Evolutionary conservation across 257 asterid genomes (phyloP), one percentile per base, ranked within the genome.

Genomic region (Paulownia fortunei): DNA sequence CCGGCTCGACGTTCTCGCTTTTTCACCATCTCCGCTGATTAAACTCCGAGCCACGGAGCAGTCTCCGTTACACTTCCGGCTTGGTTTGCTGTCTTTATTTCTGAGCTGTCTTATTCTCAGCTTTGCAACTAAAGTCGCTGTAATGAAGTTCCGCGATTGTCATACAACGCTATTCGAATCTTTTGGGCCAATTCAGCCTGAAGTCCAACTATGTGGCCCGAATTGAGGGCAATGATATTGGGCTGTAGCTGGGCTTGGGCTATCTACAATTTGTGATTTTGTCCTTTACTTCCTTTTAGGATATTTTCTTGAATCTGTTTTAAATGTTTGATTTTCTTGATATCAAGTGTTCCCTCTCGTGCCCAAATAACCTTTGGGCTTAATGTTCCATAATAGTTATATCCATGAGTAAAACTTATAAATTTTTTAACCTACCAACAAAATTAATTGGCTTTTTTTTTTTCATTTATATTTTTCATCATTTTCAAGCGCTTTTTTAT

Each of bases 1-100:
- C 79, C 85, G 34, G 72, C 76, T 61, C 88, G 96, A 49, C 91
- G 89, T 27, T 73, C 90, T 83, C 89, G 86, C 87, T 76, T 88
- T 84, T 81, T 91, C 47, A 90, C 95, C 97, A 90, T 92, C 71
- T 62, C 73, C 80, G 77, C 36, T 81, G 87, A 9, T 73, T 55
- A 52, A 70, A 34, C 74, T 32, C 52, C 41, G 21, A 15, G 9
- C 42, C 26, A 10, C 49, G 16, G 46, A 47, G 70, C 69, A 15
- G 72, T 21, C 30, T 44, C 46, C 26, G 77, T 19, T 32, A 18
- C 18, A 42, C 62, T 41, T 41, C 58, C 68, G 59, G 61, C 54
- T 59, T 42, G 15, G 42, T 44, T 64, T 15, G 4, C 49, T 18
- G 44, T 49, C 36, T 6, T 9, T 27, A 55, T 36, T 32, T 55